Evolutionary conservation across 306 rosid genomes (phyloP).

Genomic region (Ormosia semicastrata): DNA sequence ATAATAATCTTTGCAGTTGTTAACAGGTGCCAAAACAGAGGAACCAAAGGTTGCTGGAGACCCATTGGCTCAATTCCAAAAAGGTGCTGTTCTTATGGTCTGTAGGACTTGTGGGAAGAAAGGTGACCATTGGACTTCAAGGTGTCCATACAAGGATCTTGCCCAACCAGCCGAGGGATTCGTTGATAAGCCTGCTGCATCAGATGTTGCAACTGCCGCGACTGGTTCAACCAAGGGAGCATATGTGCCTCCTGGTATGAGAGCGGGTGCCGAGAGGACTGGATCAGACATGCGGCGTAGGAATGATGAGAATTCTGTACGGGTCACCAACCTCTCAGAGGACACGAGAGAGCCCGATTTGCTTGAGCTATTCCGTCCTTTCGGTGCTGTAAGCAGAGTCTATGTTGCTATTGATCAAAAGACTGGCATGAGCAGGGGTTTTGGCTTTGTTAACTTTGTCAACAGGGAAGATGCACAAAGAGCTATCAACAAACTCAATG

Average conservation of each 20-base stretch:
- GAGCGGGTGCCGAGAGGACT: conserved; percentile 71
- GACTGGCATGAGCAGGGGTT: conserved; percentile 87
- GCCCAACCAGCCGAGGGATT: conserved; percentile 57
- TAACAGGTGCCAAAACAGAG: conserved; percentile 72
- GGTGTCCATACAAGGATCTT: conserved; percentile 95
- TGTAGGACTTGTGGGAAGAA: conserved; percentile 94
- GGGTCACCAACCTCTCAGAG: conserved; percentile 95
- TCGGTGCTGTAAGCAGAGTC: conserved; percentile 86
- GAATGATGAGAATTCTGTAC: conserved; percentile 91
- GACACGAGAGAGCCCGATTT: conserved; percentile 93
- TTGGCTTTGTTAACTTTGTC: conserved; percentile 93
- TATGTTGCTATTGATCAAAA: conserved; percentile 91
- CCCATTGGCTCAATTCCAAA: conserved; percentile 49
- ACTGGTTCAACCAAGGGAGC: conserved; percentile 57
- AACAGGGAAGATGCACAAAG: conserved; percentile 93
- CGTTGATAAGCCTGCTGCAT: conserved; percentile 54
- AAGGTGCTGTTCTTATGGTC: conserved; percentile 87
- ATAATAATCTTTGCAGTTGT: conserved; percentile 7
- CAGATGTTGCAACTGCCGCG: conserved; percentile 46
- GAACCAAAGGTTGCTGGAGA: conserved; percentile 71
- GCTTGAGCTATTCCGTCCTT: conserved; percentile 92
- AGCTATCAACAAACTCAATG: conserved; percentile 89
- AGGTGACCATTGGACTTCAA: conserved; percentile 97
- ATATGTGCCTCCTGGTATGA: conserved; percentile 82
- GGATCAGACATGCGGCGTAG: conserved; percentile 88